These are phyloP conservation scores for Coniochaeta prunicola DNA, from an alignment of 2,329 filamentous ascomycete genomes.

Conservation along the genomic window DNA sequence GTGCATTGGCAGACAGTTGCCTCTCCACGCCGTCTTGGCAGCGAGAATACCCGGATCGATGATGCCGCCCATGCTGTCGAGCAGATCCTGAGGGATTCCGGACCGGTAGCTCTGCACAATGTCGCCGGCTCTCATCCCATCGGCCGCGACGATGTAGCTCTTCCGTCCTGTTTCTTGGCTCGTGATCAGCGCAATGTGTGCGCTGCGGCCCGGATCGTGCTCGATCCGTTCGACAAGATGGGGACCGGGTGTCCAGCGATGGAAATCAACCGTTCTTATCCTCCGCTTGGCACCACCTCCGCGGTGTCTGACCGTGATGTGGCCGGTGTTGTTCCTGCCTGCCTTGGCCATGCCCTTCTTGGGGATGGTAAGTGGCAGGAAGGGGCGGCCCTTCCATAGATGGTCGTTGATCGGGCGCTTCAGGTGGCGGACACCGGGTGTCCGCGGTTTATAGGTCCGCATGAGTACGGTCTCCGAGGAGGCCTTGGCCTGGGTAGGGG, in stretches of 20 bases:
- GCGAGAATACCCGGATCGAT: constrained; percentile 95
- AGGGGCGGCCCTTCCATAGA: constrained; percentile 87
- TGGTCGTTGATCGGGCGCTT: constrained; percentile 92
- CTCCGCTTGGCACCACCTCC: constrained; percentile 89
- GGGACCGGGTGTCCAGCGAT: constrained; percentile 68
- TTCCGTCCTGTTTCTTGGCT: constrained; percentile 66
- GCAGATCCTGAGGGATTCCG: constrained; percentile 79
- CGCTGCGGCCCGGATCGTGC: constrained; percentile 87
- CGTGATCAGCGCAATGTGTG: constrained; percentile 84
- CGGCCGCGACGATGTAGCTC: constrained; percentile 91
- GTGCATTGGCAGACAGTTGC: constrained; percentile 90
- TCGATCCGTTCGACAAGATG: constrained; percentile 92
- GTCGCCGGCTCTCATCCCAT: constrained; percentile 88
- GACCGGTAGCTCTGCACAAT: constrained; percentile 84
- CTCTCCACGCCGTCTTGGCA: constrained; percentile 85
- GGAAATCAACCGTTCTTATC: constrained; percentile 87
- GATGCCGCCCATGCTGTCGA: constrained; percentile 85
- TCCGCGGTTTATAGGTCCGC: constrained; percentile 87
- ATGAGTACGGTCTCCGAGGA: constrained; percentile 38
- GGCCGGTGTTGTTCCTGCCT: constrained; percentile 81
- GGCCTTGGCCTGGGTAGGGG: neutral
- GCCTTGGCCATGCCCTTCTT: constrained; percentile 92
- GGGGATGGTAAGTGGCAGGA: constrained; percentile 74
- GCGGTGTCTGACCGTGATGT: constrained; percentile 81
- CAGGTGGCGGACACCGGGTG: constrained; percentile 86